A percentile compares a stretch with the other conserved stretches of the same genome.
These are phyloP conservation scores for Xylaria longipes DNA, from an alignment of 495 filamentous ascomycete species.

Conservation along the genomic window DNA sequence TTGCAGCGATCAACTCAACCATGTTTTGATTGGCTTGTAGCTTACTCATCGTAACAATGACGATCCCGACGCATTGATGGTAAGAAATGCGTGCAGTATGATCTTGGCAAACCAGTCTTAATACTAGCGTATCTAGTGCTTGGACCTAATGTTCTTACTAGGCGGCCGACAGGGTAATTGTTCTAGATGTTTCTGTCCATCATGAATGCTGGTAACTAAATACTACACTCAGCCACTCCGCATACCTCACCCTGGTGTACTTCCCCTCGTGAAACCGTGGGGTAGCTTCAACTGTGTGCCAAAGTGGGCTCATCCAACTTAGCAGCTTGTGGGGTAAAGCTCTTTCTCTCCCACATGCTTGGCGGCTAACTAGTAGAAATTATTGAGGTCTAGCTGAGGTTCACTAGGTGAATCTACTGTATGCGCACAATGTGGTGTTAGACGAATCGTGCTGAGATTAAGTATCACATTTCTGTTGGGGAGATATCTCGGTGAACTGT, in stretches of 20 bases:
- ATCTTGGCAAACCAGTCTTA: background rate
- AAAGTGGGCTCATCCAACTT: background rate
- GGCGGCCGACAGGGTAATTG: background rate
- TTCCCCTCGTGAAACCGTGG: background rate
- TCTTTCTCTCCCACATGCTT: background rate
- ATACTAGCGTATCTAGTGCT: background rate
- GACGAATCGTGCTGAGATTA: background rate
- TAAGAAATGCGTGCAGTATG: background rate
- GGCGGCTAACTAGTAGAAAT: background rate
- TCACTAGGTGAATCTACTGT: background rate
- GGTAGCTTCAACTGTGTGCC: slow-evolving; percentile 2
- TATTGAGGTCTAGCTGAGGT: background rate
- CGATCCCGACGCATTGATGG: background rate
- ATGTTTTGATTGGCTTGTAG: background rate
- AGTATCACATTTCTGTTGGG: background rate
- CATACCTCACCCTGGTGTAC: background rate
- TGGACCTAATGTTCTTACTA: background rate
- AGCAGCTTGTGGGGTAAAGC: slow-evolving; percentile 1
- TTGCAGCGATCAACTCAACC: background rate
- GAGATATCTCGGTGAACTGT: background rate
- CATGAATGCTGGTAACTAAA: background rate
- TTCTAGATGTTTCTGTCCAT: background rate
- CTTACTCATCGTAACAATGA: background rate
- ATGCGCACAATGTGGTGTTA: background rate
- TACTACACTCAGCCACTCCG: background rate